Base-by-base conservation (phyloP, 2,329 filamentous ascomycete genomes). In the Nemania sp. region DNA sequence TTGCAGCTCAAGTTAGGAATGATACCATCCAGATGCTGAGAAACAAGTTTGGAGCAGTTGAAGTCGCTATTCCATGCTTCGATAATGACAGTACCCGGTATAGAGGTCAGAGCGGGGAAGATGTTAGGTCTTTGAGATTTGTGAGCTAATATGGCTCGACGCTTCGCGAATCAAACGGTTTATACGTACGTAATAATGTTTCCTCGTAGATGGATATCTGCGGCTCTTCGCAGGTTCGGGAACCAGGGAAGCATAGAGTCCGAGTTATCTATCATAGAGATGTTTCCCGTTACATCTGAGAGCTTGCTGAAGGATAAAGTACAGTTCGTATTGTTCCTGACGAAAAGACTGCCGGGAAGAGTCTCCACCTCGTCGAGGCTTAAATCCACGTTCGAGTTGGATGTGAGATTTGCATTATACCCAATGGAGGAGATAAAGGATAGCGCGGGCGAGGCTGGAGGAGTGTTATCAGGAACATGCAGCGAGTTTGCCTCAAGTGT, bases 31-130 rank as follows among this genome's bases (percentile, higher is more conserved):
- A 34, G 45, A 39, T 13, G 15, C 13, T 35, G 50, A 11, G 50
- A 53, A 10, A 53, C 29, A 2, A 53, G 29, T 10, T 18, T 35
- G 25, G 50, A 53, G 17, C 50, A 53, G 13, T 53, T 53, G 39
- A 53, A 53, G 11, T 53, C 50, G 3, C 2, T 5, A 20, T 53
- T 53, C 50, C 50, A 53, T 1, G 50, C n/a, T 35, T 53, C 50
- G 6, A 53, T n/a, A 15, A 13, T 35, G 2, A 53, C 39, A 17
- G 3, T 35, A 1, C 39, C 39, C 5, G 12, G 25, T 11, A n/a
- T 39, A 29, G 34, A 25, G 1, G 2, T 21, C 11, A 53, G 10
- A 20, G 17, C 42, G 10, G 50, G 50, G 11, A 53, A 53, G 34
- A 53, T 45, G 13, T 53, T 45, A 13, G 40, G 39, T 20, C 50